Evolutionary conservation across 2,329 filamentous ascomycete species (phyloP).

Genomic region (Fusarium sp.): DNA sequence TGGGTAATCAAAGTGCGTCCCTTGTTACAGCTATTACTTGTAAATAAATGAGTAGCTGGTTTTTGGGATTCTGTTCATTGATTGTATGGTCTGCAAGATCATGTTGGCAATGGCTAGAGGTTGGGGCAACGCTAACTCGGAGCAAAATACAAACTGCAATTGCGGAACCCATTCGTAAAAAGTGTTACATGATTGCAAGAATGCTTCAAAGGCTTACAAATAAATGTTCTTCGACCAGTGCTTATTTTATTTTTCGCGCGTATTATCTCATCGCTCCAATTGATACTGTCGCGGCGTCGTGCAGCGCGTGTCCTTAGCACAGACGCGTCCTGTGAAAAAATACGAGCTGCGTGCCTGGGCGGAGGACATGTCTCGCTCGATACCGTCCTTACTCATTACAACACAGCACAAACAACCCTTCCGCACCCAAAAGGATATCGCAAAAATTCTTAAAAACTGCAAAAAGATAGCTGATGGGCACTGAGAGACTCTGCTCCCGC

Average conservation of each 20-base stretch:
- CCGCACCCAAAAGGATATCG: neutral
- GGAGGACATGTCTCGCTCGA: no score
- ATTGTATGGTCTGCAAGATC: no score
- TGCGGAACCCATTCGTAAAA: no score
- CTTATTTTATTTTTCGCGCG: neutral
- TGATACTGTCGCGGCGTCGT: neutral
- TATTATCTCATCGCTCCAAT: neutral
- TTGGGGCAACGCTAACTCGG: no score
- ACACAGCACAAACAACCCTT: neutral
- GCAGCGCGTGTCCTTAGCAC: neutral
- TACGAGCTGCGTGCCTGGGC: neutral
- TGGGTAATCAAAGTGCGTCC: neutral
- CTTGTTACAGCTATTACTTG: neutral
- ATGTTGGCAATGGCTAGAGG: no score
- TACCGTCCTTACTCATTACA: neutral
- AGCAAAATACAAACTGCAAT: no score
- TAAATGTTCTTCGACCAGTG: neutral
- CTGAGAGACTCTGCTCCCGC: neutral
- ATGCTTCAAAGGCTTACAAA: fast-evolving
- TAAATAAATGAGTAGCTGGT: neutral
- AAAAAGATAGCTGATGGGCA: neutral
- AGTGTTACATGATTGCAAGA: no score
- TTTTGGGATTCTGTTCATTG: neutral
- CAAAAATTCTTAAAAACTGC: neutral
- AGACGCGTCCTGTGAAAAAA: neutral